Evolutionary conservation across 2,329 filamentous ascomycete genomes (phyloP), one percentile per base, ranked within the genome.

Genomic region (Trichoderma brevicompactum): DNA sequence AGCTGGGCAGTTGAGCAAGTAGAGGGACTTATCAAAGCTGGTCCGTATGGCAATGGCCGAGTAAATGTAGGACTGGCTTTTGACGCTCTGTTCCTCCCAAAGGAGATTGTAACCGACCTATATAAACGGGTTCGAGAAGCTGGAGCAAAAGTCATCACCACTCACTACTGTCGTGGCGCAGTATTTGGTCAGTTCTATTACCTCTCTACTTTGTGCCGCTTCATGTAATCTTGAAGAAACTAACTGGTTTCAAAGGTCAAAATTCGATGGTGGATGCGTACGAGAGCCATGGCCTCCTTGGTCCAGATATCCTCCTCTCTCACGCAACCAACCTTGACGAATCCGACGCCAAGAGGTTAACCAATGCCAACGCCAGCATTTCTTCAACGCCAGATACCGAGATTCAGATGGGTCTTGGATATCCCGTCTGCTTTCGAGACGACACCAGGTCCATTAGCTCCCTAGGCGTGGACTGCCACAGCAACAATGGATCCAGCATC

Each of bases 361-460:
- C 72, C 36, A 68, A 72, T 19, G 69, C 75, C 9, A 74, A 76
- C 7, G 76, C 75, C 1, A 73, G 74, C 50, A 71, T 83, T 15
- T 80, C 79, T 2, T 75, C 73, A 15, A 84, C 83, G 0, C 82
- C 82, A 0, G 79, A 79, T n/a, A 81, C 81, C 0, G 83, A 85
- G 69, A 70, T 82, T 9, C 81, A 85, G 67, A 83, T 83, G 81
- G 78, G 75, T 0, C 75, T 76, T 0, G 72, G 75, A 9, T 71
- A 73, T 6, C 62, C 68, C 7, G 66, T 70, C 17, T 66, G 49
- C 15, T 70, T 70, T 52, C 50, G 73, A 69, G 17, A 72, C 64
- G 9, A 68, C 32, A 49, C 61, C 17, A 61, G 54, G 8, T 54
- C 54, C 5, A 58, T 67, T 10, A 62, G 54, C 58, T 66, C 66